Evolutionary conservation across 163 green algal species (phyloP).

Genomic region (Chlorella variabilis): DNA sequence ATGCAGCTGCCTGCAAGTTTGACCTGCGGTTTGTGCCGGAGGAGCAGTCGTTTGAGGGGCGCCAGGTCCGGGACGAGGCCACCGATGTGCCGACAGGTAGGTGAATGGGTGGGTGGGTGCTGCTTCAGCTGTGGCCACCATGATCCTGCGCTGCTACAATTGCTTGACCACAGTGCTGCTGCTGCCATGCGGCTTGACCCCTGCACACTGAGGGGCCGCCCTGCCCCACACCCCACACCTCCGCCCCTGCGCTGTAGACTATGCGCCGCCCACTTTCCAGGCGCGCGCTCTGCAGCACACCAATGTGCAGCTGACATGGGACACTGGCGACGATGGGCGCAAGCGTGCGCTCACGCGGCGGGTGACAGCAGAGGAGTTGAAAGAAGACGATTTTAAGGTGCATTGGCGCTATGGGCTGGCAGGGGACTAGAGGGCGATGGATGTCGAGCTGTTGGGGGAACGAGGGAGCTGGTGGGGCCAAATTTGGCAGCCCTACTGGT

Average conservation of each 20-base stretch:
- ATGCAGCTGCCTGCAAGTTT: constrained; percentile 79
- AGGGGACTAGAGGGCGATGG: no score
- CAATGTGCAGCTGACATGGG: constrained; percentile 93
- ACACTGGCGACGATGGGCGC: constrained; percentile 82
- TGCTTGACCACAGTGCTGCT: no score
- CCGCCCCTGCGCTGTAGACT: constrained; percentile 73
- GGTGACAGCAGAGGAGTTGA: constrained; percentile 82
- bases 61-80: constrained; percentile 63
- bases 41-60: constrained; percentile 58
- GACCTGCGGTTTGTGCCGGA: constrained; percentile 96
- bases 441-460: neutral
- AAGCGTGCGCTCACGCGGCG: constrained; percentile 74
- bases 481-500: no score
- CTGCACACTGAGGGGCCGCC: no score
- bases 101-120: neutral
- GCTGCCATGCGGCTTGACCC: no score
- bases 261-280: constrained; percentile 82
- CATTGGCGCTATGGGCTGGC: neutral
- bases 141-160: no score
- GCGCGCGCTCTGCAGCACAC: constrained; percentile 88
- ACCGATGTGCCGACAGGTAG: constrained; percentile 13
- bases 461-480: no score
- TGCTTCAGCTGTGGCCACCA: neutral
- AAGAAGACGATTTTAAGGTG: constrained; percentile 85
- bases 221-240: neutral